Conservation (phyloP, 2,329 filamentous ascomycete genomes). For the Coniella vitis region DNA sequence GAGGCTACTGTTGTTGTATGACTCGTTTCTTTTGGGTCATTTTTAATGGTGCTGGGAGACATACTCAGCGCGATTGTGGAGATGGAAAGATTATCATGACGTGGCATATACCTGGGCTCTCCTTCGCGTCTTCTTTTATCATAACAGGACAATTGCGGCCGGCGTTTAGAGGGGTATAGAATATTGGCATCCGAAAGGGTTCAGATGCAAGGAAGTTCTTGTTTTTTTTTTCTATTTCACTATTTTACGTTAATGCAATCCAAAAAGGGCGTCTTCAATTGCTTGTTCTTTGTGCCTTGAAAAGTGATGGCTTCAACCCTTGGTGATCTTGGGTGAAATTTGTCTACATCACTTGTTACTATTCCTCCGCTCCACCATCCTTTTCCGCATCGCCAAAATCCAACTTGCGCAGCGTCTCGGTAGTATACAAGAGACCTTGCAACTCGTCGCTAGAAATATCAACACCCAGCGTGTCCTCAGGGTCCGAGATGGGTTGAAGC, state of each 20-base stretch:
- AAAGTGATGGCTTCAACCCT: too few relatives aligned
- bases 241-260: conserved; percentile 5
- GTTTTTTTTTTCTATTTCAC: conserved; percentile 2
- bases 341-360: conserved; percentile 2
- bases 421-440: conserved; percentile 37
- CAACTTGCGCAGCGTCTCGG: conserved; percentile 42
- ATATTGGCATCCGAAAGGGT: conserved; percentile 9
- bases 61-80: too few relatives aligned
- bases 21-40: neutral
- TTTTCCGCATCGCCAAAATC: conserved; percentile 23
- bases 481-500: conserved; percentile 17
- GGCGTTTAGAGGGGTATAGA: conserved; percentile 18
- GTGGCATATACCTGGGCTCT: conserved; percentile 7
- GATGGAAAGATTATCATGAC: neutral
- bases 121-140: conserved; percentile 5
- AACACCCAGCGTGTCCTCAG: conserved; percentile 9
- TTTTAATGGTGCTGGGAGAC: neutral
- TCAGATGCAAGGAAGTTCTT: conserved; percentile 4
- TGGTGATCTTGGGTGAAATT: conserved; percentile 2
- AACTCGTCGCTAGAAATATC: conserved; percentile 33
- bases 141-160: conserved; percentile 12
- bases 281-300: neutral
- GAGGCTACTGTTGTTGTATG: neutral
- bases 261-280: too few relatives aligned
- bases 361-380: conserved; percentile 12